Evolutionary conservation across 306 rosid genomes (phyloP), one percentile per base, ranked within the genome.

Genomic region (Vigna nakashimae): DNA sequence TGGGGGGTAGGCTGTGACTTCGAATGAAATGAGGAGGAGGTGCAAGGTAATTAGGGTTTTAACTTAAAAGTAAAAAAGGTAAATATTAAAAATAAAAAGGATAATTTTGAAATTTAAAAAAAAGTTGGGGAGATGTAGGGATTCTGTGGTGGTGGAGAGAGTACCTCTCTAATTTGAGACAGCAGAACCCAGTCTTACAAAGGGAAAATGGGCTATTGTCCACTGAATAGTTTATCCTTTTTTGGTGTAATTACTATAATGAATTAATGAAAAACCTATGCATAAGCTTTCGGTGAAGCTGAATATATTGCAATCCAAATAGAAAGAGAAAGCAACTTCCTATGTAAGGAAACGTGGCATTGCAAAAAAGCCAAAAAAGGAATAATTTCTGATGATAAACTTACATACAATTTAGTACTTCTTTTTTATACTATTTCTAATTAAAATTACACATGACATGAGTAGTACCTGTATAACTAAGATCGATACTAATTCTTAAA

Each of bases 341-440:
- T 5, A 43, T 3, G 9, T 48, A 26, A 78, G 45, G 64, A 70
- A 36, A 38, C 11, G 82, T 42, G 46, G 46, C 42, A 22, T 36
- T 13, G 46, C 48, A 48, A 55, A 63, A 34, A 64, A 34, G 52
- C 30, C 40, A 38, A 32, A 69, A 79, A 59, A 59, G 5, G 18
- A 14, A 26, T 26, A 28, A 59, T 59, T 59, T 59, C 40, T 6
- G 1, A 59, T 28, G 4, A 59, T 59, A 59, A 59, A 28, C 65
- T 59, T 59, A 28, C 3, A 28, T 28, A 14, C 42, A 28, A 17
- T 59, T 26, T 59, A 13, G 5, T 13, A 26, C 18, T n/a, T 58
- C 1, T 1, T 58, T 58, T 58, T 58, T 2, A 24, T 59, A 28
- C 17, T 28, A 28, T 32, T 32, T 32, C 46, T 62, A 62, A 62